Base-by-base conservation (phyloP, 1,139 yeast genomes). In the Komagataea norvegica region DNA sequence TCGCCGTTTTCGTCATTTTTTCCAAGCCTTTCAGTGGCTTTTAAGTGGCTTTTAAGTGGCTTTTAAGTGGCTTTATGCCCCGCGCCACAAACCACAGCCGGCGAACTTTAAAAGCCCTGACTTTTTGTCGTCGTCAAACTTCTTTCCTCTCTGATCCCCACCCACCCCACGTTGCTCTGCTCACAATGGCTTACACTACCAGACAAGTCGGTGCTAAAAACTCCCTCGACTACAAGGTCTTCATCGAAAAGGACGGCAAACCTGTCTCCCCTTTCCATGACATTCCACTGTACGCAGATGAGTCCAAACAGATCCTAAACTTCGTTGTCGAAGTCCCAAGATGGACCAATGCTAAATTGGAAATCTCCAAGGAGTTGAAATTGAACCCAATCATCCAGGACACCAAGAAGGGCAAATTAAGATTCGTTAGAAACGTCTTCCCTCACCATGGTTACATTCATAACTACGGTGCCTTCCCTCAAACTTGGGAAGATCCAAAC, bases 401-500 rank as follows among this genome's bases (percentile, higher is more conserved):
- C 61, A 72, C 79, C 49, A 87, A 86, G 68, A 83, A 85, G 62
- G 94, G 89, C 40, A 71, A 80, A 58, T 78, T 84, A 45, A 73
- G 96, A 61, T 87, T 78, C 51, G 94, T 87, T 30, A 73, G 86
- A 64, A 87, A 87, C 68, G 74, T 87, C 55, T 87, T 85, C 75
- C 96, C 96, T 28, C 83, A 77, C 64, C 87, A 84, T 56, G 96
- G 96, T 44, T 86, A 86, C 66, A 76, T 89, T 49, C 95, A 84
- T 67, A 87, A 86, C 69, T 87, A 87, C 58, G 96, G 96, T 55
- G 95, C 95, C 22, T 77, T 87, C 68, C 95, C 96, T 38, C 95
- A 86, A 64, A 87, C 96, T 23, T 87, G 95, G 95, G 96, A 87
- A 64, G 94, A 87, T 56, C 93, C 93, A 42, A 77, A 76, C 51